Percentiles rank a stretch among this genome's conserved stretches.
These are phyloP conservation scores for Aspergillus sp. DNA, from an alignment of 2,329 filamentous ascomycete genomes.

Conservation along the genomic window DNA sequence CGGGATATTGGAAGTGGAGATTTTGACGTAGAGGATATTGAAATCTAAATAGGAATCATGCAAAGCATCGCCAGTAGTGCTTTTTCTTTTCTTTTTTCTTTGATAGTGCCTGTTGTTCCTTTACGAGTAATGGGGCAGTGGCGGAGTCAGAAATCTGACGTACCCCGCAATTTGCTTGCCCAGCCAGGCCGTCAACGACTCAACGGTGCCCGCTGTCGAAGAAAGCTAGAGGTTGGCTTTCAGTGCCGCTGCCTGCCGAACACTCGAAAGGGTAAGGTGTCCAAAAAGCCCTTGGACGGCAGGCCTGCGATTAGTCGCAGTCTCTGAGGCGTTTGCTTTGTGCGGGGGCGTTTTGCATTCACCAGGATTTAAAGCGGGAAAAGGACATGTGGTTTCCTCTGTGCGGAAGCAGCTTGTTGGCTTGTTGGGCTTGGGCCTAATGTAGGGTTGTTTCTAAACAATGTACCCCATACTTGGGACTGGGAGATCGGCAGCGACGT, in stretches of 20 bases:
- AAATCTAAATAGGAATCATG: no score
- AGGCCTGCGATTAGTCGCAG: background rate
- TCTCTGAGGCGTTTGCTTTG: background rate
- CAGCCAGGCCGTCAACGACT: background rate
- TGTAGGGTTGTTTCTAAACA: background rate
- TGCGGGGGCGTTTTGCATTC: background rate
- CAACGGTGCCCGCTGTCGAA: background rate
- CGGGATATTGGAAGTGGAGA: no score
- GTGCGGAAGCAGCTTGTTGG: slow-evolving; percentile 2
- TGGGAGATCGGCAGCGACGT: background rate
- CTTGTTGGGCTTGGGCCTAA: background rate
- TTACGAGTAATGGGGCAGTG: no score
- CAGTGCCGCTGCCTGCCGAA: no score
- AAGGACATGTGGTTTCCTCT: slow-evolving; percentile 10
- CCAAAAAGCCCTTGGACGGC: background rate
- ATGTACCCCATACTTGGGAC: background rate
- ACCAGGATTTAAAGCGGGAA: background rate
- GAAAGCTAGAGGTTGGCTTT: background rate
- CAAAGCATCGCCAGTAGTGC: no score
- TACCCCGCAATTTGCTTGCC: background rate
- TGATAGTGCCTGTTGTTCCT: no score
- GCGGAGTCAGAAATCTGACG: background rate
- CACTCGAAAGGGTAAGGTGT: background rate
- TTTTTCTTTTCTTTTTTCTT: background rate
- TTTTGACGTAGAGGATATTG: no score